Conservation (phyloP, 192 early-diverging fungal species). For the Diversispora eburnea region DNA sequence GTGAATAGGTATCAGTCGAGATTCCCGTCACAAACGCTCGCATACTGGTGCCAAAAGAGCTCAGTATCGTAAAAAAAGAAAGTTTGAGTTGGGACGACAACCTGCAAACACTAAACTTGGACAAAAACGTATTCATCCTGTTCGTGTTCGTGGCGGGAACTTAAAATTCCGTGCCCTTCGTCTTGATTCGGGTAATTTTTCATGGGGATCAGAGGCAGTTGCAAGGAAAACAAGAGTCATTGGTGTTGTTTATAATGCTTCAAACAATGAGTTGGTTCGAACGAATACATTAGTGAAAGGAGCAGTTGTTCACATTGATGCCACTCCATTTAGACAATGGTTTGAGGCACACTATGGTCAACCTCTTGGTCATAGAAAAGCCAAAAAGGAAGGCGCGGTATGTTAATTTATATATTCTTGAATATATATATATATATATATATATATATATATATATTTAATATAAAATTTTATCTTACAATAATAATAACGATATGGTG, state of each 20-base stretch:
- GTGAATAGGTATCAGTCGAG: conserved; percentile 91
- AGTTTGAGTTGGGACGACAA: conserved; percentile 99
- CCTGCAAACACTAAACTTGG: conserved; percentile 97
- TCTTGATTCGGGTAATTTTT: conserved; percentile 94
- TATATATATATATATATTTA: too few species aligned
- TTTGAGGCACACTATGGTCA: conserved; percentile 96
- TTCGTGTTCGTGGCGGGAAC: conserved; percentile 99
- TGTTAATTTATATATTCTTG: conserved; percentile 3
- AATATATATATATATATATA: too few species aligned
- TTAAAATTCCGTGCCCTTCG: conserved; percentile 97
- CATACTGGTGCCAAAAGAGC: conserved; percentile 98
- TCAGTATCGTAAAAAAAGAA: conserved; percentile 99
- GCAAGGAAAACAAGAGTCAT: conserved; percentile 96
- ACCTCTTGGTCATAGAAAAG: conserved; percentile 81
- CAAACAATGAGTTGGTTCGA: conserved; percentile 99
- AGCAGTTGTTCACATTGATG: conserved; percentile 95
- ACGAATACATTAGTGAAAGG: conserved; percentile 99
- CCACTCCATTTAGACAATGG: conserved; percentile 99
- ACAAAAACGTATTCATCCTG: conserved; percentile 91
- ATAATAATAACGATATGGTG: too few species aligned
- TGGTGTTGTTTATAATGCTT: conserved; percentile 96
- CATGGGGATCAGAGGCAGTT: conserved; percentile 94
- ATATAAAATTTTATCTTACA: too few species aligned
- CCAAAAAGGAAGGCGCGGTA: conserved; percentile 50
- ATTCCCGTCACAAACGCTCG: conserved; percentile 98